Base-by-base conservation (phyloP, 2,329 filamentous ascomycete genomes). In the Trichocomaceae sp. region DNA sequence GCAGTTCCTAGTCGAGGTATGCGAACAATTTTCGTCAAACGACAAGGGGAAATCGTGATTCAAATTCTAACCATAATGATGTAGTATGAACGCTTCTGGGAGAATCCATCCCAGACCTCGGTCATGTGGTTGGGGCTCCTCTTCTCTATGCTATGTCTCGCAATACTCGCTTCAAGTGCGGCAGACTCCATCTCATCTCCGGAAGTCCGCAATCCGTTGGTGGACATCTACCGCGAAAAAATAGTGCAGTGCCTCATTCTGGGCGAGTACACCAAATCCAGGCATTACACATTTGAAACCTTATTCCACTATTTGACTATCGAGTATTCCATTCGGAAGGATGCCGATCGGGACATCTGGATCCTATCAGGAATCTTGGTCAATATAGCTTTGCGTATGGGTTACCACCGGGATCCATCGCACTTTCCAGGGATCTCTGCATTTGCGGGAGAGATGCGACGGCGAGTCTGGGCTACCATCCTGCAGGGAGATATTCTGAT, bases 381-480 rank as follows among this genome's bases (percentile, higher is more conserved):
- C 7, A 73, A 79, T 9, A 64, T 82, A n/a, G 80, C 81, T 2
- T 80, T 82, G 73, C 72, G 78, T 22, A 82, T 82, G 77, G 81
- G 80, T n/a, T 77, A 82, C 57, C 81, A 83, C 64, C 73, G 81
- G 39, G 81, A 83, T 61, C 71, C 79, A 10, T 71, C 64, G 2
- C 75, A 77, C 20, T 78, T 79, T 59, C 66, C 76, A 2, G 71
- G 70, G 45, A 77, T 83, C 47, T 72, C 76, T 0, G 70, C 75
- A 1, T 82, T 81, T 55, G 73, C 79, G 55, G 79, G 76, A 13
- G 81, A 84, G 65, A 79, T 75, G 63, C 62, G 73, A 31, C 61
- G 72, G 5, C 67, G 73, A 7, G 52, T 68, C 4, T 75, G 73
- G 72, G 59, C 64, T 3, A 62, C 63, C 10, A 59, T 71, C 6